phyloP scores from a whole-genome alignment of 1,284 basidiomycete species.

The Moesziomyces sp. region DNA sequence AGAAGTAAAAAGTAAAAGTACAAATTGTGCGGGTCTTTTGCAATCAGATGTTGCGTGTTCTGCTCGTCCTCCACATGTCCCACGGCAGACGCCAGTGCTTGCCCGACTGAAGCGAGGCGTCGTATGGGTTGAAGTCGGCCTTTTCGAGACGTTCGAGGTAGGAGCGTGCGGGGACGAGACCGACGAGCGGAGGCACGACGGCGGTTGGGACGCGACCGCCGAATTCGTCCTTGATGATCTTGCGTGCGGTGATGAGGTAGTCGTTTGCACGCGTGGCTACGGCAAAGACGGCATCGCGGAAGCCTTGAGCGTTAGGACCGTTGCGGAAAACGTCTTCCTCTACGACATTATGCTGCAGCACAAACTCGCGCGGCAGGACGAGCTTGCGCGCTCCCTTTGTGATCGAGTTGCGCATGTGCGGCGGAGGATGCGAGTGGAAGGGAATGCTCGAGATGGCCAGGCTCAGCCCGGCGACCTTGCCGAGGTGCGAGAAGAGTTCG shows the following conservation, averaged over 20 bases:
- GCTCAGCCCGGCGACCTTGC: constrained; percentile 63
- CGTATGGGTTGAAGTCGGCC: constrained; percentile 84
- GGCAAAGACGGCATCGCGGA: constrained; percentile 81
- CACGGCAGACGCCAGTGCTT: constrained; percentile 88
- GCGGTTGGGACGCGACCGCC: constrained; percentile 74
- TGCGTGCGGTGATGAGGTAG: constrained; percentile 84
- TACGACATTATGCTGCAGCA: constrained; percentile 79
- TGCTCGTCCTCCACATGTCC: constrained; percentile 79
- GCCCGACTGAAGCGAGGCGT: constrained; percentile 74
- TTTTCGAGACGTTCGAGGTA: constrained; percentile 81
- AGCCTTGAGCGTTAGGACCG: constrained; percentile 75
- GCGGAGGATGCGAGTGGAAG: constrained; percentile 59
- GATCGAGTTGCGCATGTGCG: constrained; percentile 50
- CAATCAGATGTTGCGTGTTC: constrained; percentile 67
- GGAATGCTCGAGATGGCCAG: constrained; percentile 56
- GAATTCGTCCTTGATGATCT: constrained; percentile 76
- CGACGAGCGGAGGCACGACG: constrained; percentile 81
- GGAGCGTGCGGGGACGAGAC: constrained; percentile 78
- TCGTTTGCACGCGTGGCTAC: constrained; percentile 91
- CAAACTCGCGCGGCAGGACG: constrained; percentile 85
- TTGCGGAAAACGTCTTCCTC: constrained; percentile 87
- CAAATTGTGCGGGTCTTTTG: neutral
- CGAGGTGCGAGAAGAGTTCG: constrained; percentile 65
- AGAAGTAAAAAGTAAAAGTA: neutral
- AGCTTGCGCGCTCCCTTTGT: constrained; percentile 73